phyloP scores from a whole-genome alignment of 768 basidiomycete genomes.

The Ramaria sp. region DNA sequence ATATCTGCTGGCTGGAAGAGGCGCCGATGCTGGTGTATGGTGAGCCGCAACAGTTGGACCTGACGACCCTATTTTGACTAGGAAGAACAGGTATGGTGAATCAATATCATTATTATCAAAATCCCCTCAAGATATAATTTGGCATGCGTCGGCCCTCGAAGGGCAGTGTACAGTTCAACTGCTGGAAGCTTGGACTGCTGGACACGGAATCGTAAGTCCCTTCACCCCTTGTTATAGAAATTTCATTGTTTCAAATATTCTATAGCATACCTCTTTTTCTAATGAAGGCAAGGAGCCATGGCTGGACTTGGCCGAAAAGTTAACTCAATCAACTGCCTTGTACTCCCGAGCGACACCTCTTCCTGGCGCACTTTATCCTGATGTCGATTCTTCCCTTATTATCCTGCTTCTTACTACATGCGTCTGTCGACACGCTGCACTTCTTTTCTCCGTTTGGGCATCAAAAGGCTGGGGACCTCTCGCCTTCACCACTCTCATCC shows the following conservation, averaged over 20 bases:
- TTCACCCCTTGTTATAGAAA: neutral
- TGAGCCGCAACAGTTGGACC: constrained; percentile 22
- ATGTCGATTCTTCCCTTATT: constrained; percentile 49
- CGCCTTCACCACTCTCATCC: constrained; percentile 66
- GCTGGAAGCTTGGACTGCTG: constrained; percentile 75
- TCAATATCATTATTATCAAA: constrained; percentile 63
- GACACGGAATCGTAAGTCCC: constrained; percentile 55
- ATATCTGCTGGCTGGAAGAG: constrained; percentile 78
- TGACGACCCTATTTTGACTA: neutral
- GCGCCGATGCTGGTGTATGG: constrained; percentile 75
- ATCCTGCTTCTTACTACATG: constrained; percentile 56
- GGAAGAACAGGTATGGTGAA: constrained; percentile 64
- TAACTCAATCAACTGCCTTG: constrained; percentile 48
- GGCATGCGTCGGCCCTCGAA: constrained; percentile 87
- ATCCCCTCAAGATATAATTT: constrained; percentile 62
- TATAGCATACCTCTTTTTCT: constrained; percentile 42
- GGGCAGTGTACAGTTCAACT: constrained; percentile 71
- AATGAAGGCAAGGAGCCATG: constrained; percentile 56
- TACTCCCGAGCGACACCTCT: constrained; percentile 48
- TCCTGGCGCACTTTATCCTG: constrained; percentile 24
- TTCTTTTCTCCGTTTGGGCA: constrained; percentile 73
- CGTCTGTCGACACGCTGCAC: constrained; percentile 60
- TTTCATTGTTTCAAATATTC: constrained; percentile 7
- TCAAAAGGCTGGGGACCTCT: constrained; percentile 82
- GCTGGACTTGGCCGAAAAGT: constrained; percentile 63